Conservation (phyloP, 2,329 filamentous ascomycete genomes). For the Fusarium tuaranense region DNA sequence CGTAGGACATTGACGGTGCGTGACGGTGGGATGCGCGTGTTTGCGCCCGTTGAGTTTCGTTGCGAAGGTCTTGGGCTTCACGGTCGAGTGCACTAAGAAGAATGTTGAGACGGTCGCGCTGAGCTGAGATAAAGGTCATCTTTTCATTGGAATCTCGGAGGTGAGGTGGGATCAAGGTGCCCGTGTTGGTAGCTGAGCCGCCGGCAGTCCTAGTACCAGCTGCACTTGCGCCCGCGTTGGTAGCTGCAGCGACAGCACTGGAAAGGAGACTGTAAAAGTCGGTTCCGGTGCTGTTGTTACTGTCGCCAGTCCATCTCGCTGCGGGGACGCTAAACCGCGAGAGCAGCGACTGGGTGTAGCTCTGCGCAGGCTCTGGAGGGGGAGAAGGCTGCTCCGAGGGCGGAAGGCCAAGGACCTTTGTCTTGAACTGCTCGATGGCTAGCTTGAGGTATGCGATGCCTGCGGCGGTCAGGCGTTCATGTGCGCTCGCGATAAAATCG, state of each 20-base stretch:
- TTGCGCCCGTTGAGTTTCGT: constrained; percentile 46
- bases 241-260: constrained; percentile 75
- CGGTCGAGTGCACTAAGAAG: constrained; percentile 83
- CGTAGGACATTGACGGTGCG: constrained; percentile 39
- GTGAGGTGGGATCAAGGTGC: constrained; percentile 76
- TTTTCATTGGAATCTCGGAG: constrained; percentile 74
- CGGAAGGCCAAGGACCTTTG: constrained; percentile 82
- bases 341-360: constrained; percentile 85
- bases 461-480: constrained; percentile 81
- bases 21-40: constrained; percentile 37
- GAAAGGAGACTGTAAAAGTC: constrained; percentile 86
- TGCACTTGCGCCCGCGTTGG: constrained; percentile 55
- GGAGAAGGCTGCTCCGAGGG: constrained; percentile 59
- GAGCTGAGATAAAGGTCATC: constrained; percentile 79
- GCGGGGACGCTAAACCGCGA: constrained; percentile 87
- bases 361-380: constrained; percentile 57
- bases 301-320: constrained; percentile 67
- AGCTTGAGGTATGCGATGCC: constrained; percentile 82
- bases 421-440: constrained; percentile 77
- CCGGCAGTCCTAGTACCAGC: constrained; percentile 46
- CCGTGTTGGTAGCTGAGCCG: constrained; percentile 53
- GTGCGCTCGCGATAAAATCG: constrained; percentile 83
- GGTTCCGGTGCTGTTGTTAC: constrained; percentile 58
- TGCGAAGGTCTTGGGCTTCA: constrained; percentile 74
- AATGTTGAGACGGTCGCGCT: constrained; percentile 81